A percentile compares a stretch with the other conserved stretches of the same genome.
These are phyloP conservation scores for Backusella australiensis DNA, from an alignment of 192 early-diverging fungal species.

Conservation along the genomic window DNA sequence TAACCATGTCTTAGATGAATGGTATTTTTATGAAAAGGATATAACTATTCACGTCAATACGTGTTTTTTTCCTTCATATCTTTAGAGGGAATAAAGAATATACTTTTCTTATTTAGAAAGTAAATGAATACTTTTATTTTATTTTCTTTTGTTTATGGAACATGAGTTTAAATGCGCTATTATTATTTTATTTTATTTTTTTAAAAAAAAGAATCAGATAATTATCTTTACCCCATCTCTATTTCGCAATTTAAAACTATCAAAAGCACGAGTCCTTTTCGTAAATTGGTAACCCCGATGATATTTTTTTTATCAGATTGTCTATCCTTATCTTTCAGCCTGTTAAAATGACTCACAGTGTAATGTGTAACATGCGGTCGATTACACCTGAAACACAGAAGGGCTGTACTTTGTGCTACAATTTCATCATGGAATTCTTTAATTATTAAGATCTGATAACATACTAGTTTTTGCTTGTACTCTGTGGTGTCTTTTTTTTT, in stretches of 20 bases:
- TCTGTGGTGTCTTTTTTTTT: not conserved
- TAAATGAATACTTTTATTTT: not conserved
- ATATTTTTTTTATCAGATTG: not conserved
- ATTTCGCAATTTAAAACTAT: not conserved
- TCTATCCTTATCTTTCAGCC: not conserved
- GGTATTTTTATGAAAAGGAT: not conserved
- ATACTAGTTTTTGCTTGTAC: no score
- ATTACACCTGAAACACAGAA: not conserved
- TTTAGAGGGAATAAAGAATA: not conserved
- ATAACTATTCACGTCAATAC: not conserved
- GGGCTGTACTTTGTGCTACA: not conserved
- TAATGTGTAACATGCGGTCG: not conserved
- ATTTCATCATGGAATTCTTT: not conserved
- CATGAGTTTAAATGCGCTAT: not conserved
- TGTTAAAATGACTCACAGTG: not conserved
- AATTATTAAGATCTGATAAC: slow-evolving; percentile 3
- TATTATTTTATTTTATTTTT: slow-evolving; percentile 1
- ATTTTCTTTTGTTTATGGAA: not conserved
- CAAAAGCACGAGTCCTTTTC: not conserved
- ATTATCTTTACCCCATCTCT: not conserved
- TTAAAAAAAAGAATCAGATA: not conserved
- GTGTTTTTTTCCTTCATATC: not conserved
- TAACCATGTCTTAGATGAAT: not conserved
- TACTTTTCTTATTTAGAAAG: not conserved
- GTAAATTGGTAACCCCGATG: not conserved